Evolutionary conservation across 805 yeast genomes (phyloP).

Genomic region (Nakazawaea anatomiae): DNA sequence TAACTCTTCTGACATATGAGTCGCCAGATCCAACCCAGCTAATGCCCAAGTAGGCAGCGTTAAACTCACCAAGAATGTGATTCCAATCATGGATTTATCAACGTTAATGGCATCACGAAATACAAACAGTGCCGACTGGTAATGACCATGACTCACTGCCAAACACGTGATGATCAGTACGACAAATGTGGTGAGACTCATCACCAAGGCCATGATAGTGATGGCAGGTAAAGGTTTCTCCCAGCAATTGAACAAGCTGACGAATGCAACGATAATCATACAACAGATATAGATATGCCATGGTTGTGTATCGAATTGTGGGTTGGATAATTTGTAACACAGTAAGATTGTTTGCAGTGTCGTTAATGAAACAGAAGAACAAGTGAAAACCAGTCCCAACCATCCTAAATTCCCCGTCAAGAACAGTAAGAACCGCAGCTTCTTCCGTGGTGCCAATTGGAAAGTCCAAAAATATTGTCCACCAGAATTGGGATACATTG

Average conservation of each 20-base stretch:
- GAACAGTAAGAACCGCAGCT: conserved; percentile 18
- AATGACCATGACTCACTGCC: conserved; percentile 10
- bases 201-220: conserved; percentile 19
- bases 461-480: conserved; percentile 29
- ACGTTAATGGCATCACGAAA: conserved; percentile 21
- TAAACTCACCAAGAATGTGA: conserved; percentile 23
- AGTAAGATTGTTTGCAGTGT: conserved; percentile 11
- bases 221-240: conserved; percentile 17
- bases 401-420: conserved; percentile 19
- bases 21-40: conserved; percentile 23
- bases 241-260: conserved; percentile 14
- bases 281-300: conserved; percentile 15
- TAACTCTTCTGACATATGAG: conserved; percentile 27
- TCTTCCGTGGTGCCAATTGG: conserved; percentile 18
- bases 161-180: conserved; percentile 18
- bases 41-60: conserved; percentile 11
- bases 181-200: conserved; percentile 18
- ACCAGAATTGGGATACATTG: conserved; percentile 26
- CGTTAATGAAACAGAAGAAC: conserved; percentile 10
- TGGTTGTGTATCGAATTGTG: conserved; percentile 8
- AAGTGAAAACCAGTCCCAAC: conserved; percentile 18
- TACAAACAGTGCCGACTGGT: conserved; percentile 16
- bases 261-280: conserved; percentile 14
- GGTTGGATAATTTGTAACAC: conserved; percentile 12
- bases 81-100: conserved; percentile 21